Percentiles rank a stretch among this genome's conserved stretches.
These are phyloP conservation scores for Penicillium sp. DNA, from an alignment of 2,329 filamentous ascomycete species.

Conservation along the genomic window DNA sequence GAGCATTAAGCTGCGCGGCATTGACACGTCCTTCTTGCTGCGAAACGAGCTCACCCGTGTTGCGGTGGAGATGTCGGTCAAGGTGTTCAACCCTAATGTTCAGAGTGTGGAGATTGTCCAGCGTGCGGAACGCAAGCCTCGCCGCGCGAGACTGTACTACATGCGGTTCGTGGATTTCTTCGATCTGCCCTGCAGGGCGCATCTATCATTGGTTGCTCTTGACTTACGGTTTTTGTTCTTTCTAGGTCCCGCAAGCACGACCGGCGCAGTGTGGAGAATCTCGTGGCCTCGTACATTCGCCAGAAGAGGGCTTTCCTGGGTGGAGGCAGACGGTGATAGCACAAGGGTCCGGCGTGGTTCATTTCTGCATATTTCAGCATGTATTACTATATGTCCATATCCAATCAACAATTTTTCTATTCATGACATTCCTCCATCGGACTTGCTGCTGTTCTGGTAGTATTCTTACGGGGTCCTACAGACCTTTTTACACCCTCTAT, in stretches of 20 bases:
- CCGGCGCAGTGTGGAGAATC: constrained; percentile 76
- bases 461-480: too few species aligned
- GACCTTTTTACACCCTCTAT: too few species aligned
- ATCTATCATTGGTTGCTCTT: not conserved
- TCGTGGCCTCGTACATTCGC: constrained; percentile 66
- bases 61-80: constrained; percentile 96
- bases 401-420: constrained; percentile 6
- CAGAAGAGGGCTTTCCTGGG: constrained; percentile 49
- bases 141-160: constrained; percentile 84
- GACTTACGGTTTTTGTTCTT: constrained; percentile 11
- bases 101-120: constrained; percentile 92
- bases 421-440: too few species aligned
- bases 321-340: constrained; percentile 23
- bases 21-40: constrained; percentile 83
- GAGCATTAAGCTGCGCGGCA: constrained; percentile 79
- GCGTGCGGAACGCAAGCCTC: constrained; percentile 76
- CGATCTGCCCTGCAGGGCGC: too few species aligned
- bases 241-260: constrained; percentile 73
- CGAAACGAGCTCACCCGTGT: constrained; percentile 82
- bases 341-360: constrained; percentile 5
- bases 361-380: constrained; percentile 24
- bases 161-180: constrained; percentile 59
- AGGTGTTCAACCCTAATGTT: constrained; percentile 87
- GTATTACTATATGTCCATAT: constrained; percentile 33
- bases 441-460: too few species aligned